Evolutionary conservation across 1,284 basidiomycete genomes (phyloP).

Genomic region (Malassezia psittaci): DNA sequence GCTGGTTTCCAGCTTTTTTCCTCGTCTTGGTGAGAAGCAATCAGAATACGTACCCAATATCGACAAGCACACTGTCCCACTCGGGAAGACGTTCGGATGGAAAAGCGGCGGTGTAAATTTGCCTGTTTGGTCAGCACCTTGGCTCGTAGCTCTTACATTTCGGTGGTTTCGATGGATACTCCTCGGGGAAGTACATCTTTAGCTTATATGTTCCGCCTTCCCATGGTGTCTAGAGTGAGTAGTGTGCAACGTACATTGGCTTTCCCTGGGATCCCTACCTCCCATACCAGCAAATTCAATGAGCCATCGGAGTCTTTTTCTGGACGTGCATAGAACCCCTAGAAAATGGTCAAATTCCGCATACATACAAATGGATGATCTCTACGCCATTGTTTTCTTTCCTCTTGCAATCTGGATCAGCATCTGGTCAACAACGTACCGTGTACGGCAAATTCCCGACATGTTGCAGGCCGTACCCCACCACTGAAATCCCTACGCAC

Average conservation of each 20-base stretch:
- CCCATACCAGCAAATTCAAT: conserved; percentile 95
- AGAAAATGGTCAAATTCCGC: background rate
- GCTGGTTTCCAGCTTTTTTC: conserved; percentile 99
- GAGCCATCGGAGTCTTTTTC: conserved; percentile 78
- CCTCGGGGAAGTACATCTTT: conserved; percentile 57
- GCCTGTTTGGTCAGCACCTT: conserved; percentile 53
- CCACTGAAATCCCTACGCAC: no score
- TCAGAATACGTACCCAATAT: conserved; percentile 55
- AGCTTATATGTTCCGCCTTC: conserved; percentile 90
- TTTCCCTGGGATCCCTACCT: conserved; percentile 60
- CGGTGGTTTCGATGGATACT: conserved; percentile 84
- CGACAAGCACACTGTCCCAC: conserved; percentile 92
- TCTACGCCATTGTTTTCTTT: conserved; percentile 97
- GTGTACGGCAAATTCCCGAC: conserved; percentile 18
- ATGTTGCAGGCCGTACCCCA: background rate
- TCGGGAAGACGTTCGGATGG: conserved; percentile 98
- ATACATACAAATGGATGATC: conserved; percentile 91
- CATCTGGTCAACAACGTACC: conserved; percentile 1
- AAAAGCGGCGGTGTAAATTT: conserved; percentile 94
- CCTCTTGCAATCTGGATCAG: conserved; percentile 55
- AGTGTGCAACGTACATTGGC: conserved; percentile 33
- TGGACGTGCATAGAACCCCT: conserved; percentile 96
- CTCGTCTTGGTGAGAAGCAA: conserved; percentile 57
- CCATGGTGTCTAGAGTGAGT: conserved; percentile 70
- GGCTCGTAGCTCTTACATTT: conserved; percentile 59